phyloP scores from a whole-genome alignment of 768 basidiomycete species.

The Lyophyllum semitale region DNA sequence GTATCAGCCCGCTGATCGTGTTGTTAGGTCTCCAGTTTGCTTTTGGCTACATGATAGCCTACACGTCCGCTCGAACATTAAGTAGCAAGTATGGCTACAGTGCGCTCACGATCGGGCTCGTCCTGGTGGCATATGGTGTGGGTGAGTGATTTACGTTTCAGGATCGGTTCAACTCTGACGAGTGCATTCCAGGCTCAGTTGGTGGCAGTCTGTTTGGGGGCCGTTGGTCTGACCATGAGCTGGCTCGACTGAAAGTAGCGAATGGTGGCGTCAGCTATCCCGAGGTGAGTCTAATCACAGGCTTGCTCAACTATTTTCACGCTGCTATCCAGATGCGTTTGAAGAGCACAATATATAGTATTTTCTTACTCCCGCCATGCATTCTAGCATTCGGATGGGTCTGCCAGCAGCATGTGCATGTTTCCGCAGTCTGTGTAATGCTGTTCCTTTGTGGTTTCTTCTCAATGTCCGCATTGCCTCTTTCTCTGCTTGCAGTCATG shows the following conservation, averaged over 20 bases:
- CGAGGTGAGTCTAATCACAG: slow-evolving; percentile 51
- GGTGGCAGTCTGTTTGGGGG: slow-evolving; percentile 47
- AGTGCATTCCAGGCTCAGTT: slow-evolving; percentile 31
- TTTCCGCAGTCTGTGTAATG: slow-evolving; percentile 70
- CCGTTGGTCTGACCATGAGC: slow-evolving; percentile 43
- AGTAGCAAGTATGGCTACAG: slow-evolving; percentile 62
- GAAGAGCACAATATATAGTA: slow-evolving; percentile 57
- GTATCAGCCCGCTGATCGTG: not conserved
- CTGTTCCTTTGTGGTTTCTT: slow-evolving; percentile 77
- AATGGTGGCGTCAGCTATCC: slow-evolving; percentile 51
- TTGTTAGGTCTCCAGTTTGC: slow-evolving; percentile 67
- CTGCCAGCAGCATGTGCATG: slow-evolving; percentile 57
- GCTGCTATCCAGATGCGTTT: slow-evolving; percentile 61
- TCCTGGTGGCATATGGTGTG: slow-evolving; percentile 73
- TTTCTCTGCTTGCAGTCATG: not conserved
- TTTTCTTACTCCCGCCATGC: slow-evolving; percentile 60
- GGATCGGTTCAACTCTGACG: not conserved
- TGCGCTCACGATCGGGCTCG: slow-evolving; percentile 71
- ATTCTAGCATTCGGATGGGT: slow-evolving; percentile 79
- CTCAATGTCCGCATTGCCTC: slow-evolving; percentile 54
- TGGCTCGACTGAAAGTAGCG: slow-evolving; percentile 35
- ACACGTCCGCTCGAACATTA: slow-evolving; percentile 75
- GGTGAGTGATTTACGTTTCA: slow-evolving; percentile 41
- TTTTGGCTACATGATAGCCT: slow-evolving; percentile 68
- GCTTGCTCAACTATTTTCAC: not conserved